Evolutionary conservation across 148 eudicot genomes (phyloP).

Genomic region (Cornus florida): DNA sequence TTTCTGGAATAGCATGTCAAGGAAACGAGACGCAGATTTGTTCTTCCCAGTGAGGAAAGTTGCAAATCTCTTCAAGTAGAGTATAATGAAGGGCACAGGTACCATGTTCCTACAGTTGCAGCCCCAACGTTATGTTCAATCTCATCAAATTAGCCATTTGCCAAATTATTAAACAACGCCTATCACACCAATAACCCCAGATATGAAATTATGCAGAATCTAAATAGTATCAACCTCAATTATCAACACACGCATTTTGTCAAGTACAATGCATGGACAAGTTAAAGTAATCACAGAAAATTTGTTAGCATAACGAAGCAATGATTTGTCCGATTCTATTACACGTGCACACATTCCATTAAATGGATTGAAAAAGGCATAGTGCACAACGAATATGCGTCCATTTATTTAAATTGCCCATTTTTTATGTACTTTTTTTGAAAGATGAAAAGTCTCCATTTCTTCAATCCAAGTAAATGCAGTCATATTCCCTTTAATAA

Average conservation of each 20-base stretch:
- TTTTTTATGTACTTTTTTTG: no score
- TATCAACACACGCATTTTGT: neutral
- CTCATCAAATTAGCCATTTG: conserved; percentile 5
- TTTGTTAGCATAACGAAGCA: neutral
- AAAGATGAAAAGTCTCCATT: neutral
- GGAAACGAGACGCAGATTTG: conserved; percentile 45
- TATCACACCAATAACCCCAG: neutral
- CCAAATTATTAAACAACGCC: neutral
- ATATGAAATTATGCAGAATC: neutral
- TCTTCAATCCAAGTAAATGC: neutral
- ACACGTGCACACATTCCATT: neutral
- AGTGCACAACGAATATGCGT: neutral
- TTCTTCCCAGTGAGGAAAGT: conserved; percentile 63
- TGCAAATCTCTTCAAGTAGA: conserved; percentile 75
- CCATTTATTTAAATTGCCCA: no score
- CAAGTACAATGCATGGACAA: neutral
- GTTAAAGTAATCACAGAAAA: neutral
- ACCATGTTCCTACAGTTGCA: conserved; percentile 74
- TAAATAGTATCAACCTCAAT: neutral
- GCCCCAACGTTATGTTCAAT: neutral
- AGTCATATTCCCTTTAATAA: neutral
- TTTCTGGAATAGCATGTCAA: conserved; percentile 60
- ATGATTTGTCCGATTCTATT: neutral
- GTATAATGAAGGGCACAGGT: conserved; percentile 87
- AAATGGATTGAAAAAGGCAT: neutral